Percentiles rank a stretch among this genome's conserved stretches.
Evolutionary conservation across 768 basidiomycete species (phyloP).

Genomic region (Leccinum fibrillosum): DNA sequence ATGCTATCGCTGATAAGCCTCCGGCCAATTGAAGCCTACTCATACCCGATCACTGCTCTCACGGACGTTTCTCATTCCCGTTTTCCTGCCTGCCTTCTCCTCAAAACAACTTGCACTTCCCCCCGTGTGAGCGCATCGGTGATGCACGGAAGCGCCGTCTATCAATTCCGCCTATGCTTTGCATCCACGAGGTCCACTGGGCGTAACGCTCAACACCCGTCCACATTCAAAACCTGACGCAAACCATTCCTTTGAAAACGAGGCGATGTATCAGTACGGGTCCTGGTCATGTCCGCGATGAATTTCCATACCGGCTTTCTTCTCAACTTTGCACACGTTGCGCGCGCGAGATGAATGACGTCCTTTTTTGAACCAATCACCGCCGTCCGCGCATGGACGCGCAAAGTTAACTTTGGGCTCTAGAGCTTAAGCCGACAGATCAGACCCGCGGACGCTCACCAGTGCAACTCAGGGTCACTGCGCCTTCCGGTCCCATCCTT

Average conservation of each 20-base stretch:
- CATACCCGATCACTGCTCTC: conserved; percentile 53
- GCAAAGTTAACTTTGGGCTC: not conserved
- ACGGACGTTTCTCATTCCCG: conserved; percentile 74
- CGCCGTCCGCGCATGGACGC: not conserved
- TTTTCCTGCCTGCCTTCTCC: conserved; percentile 69
- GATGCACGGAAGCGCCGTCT: conserved; percentile 81
- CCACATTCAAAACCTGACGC: not conserved
- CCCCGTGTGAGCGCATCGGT: conserved; percentile 87
- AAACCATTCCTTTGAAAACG: conserved; percentile 8
- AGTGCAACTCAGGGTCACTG: conserved; percentile 83
- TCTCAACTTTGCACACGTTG: conserved; percentile 74
- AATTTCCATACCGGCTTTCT: conserved; percentile 91
- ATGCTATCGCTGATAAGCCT: conserved; percentile 4
- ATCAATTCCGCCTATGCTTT: conserved; percentile 24
- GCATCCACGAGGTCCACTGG: conserved; percentile 46
- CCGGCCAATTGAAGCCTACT: not conserved
- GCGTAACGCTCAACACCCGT: not conserved
- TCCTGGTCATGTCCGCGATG: conserved; percentile 72
- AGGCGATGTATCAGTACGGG: conserved; percentile 41
- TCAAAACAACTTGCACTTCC: conserved; percentile 81
- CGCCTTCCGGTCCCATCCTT: conserved; percentile 80
- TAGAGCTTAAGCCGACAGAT: not conserved
- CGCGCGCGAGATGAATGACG: conserved; percentile 84
- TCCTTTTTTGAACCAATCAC: conserved; percentile 79
- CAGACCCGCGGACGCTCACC: conserved; percentile 43